Evolutionary conservation across 768 basidiomycete species (phyloP).

Genomic region (Pseudohyphozyma bogoriensis): DNA sequence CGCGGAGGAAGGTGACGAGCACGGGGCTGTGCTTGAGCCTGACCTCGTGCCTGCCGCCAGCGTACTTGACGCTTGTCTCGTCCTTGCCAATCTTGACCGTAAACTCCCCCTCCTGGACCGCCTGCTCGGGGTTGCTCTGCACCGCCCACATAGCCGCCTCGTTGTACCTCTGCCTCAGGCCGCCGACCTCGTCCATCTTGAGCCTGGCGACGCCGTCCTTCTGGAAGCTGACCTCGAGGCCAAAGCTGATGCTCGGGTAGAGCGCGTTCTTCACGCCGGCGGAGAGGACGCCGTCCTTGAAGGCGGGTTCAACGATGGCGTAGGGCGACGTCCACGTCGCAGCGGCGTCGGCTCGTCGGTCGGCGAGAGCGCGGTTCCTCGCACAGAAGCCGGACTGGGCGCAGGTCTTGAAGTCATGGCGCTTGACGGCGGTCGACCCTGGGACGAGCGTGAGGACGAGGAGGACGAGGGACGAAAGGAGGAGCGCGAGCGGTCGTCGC

Average conservation of each 20-base stretch:
- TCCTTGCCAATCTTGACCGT: conserved; percentile 37
- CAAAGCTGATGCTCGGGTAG: conserved; percentile 74
- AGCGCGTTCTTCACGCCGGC: conserved; percentile 69
- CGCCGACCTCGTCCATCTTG: conserved; percentile 77
- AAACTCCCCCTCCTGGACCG: conserved; percentile 15
- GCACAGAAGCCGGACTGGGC: conserved; percentile 91
- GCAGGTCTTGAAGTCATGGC: conserved; percentile 87
- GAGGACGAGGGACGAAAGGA: background rate
- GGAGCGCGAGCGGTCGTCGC: background rate
- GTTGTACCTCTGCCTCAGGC: conserved; percentile 73
- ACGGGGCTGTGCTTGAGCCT: conserved; percentile 62
- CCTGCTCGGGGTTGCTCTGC: conserved; percentile 55
- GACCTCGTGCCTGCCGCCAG: conserved; percentile 36
- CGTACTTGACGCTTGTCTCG: conserved; percentile 44
- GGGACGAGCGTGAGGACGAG: background rate
- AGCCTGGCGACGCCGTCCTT: conserved; percentile 82
- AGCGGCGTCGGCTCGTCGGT: conserved; percentile 53
- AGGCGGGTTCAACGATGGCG: conserved; percentile 53
- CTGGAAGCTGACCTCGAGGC: conserved; percentile 71
- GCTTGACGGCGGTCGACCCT: conserved; percentile 39
- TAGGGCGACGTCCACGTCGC: conserved; percentile 77
- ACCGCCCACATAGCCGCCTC: conserved; percentile 87
- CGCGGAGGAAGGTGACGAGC: conserved; percentile 57
- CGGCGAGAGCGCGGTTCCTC: conserved; percentile 71
- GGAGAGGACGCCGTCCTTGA: conserved; percentile 52